phyloP scores from a whole-genome alignment of 164 flowering plant genomes.

The Magnolia changhungtana region DNA sequence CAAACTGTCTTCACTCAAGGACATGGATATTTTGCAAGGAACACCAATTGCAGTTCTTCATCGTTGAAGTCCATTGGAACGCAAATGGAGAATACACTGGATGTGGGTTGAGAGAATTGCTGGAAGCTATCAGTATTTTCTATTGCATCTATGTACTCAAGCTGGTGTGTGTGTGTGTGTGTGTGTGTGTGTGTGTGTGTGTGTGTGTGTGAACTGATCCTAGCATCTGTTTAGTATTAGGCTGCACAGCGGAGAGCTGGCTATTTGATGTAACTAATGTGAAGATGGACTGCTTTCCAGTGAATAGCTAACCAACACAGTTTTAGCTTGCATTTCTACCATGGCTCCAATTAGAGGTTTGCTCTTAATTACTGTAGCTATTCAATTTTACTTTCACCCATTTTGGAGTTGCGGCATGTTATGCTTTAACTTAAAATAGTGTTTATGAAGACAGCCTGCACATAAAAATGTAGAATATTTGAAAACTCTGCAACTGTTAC shows the following conservation, averaged over 20 bases:
- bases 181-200: no score
- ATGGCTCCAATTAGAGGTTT: no score
- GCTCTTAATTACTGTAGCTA: no score
- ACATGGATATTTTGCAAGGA: conserved; percentile 66
- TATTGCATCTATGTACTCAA: conserved; percentile 92
- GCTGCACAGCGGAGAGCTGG: conserved; percentile 89
- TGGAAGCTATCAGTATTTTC: conserved; percentile 76
- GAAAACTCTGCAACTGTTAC: no score
- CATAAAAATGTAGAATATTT: no score
- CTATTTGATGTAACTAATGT: conserved; percentile 93
- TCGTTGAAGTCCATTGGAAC: conserved; percentile 92
- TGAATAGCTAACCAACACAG: conserved; percentile 8
- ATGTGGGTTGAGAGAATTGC: conserved; percentile 72
- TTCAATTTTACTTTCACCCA: no score
- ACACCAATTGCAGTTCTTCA: conserved; percentile 94
- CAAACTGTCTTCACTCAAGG: conserved; percentile 49
- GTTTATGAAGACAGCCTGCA: no score
- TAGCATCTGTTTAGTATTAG: conserved; percentile 85
- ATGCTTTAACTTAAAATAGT: no score
- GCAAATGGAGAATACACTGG: conserved; percentile 87
- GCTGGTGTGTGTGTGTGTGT: conserved; percentile 19
- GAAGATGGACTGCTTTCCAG: conserved; percentile 72
- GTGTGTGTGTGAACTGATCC: conserved; percentile 10
- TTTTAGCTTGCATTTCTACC: background rate
- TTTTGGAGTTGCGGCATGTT: no score